Evolutionary conservation across 1,284 basidiomycete genomes (phyloP), one percentile per base, ranked within the genome.

Genomic region (Ustilago sp.): DNA sequence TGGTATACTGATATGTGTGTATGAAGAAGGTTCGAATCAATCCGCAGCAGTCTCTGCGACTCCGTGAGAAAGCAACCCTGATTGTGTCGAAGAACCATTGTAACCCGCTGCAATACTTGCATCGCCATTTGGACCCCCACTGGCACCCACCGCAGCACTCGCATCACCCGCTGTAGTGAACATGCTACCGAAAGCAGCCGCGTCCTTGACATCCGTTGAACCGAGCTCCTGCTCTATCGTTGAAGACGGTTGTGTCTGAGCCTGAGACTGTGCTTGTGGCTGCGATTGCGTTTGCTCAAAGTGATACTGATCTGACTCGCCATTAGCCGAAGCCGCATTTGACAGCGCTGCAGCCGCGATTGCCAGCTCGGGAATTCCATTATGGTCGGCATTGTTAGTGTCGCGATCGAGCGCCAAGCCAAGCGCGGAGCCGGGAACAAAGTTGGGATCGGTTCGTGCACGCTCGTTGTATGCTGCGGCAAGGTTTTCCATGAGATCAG

Each of bases 401-500:
- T 77, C 74, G 7, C 74, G 39, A 5, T 73, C 70, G 38, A 73
- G 35, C 13, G 74, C 69, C 53, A 77, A 11, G 0, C 70, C 74
- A 13, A 77, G 52, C 52, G 74, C 66, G 8, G 70, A 73, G 0
- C 74, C 74, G 1, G 74, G 74, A 6, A 64, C 61, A 51, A 77
- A 77, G 19, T n/a, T 61, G 8, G 70, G 41, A 39, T 77, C 74
- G 8, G 54, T 47, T 11, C 70, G 56, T 12, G 70, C 74, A 0
- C 74, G 63, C 35, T 73, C 67, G 11, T 60, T 65, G 56, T 77
- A 77, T 23, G 69, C 70, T 2, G 66, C 68, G 1, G 74, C 64
- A 1, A 78, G 35, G 8, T 63, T 41, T 41, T 80, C 86, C 31
- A 88, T 80, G 55, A 92, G 90, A 41, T 89, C 88, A 1, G 93